Conservation (phyloP, 352 stramenopile genomes). For the Globisporangium paroecandrum region DNA sequence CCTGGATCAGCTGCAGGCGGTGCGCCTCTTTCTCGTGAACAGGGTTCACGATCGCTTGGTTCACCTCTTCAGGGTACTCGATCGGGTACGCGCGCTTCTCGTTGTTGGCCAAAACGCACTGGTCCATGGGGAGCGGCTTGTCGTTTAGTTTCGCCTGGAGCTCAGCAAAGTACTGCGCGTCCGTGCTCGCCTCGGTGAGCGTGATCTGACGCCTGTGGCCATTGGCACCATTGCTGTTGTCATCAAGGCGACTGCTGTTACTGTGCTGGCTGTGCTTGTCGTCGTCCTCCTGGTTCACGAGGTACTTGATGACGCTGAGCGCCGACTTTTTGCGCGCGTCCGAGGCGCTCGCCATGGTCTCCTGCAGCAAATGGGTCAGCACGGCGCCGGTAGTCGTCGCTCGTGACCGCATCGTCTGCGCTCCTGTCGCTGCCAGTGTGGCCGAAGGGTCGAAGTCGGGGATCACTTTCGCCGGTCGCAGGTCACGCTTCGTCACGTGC, state of each 20-base stretch:
- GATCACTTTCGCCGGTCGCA: not conserved
- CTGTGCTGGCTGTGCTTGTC: not conserved
- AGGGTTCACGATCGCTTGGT: too few relatives aligned
- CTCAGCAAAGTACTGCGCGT: slow-evolving; percentile 10
- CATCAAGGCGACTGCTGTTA: too few relatives aligned
- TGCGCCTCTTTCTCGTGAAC: too few relatives aligned
- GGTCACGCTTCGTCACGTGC: slow-evolving; percentile 12
- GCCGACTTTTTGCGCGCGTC: slow-evolving; percentile 19
- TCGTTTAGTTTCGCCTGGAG: slow-evolving; percentile 9
- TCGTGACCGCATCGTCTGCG: not conserved
- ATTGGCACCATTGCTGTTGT: too few relatives aligned
- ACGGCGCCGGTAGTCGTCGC: slow-evolving; percentile 8
- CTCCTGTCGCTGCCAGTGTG: too few relatives aligned
- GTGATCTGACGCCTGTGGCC: not conserved
- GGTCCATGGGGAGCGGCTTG: slow-evolving; percentile 25
- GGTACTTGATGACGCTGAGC: slow-evolving; percentile 34
- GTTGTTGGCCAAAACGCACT: too few relatives aligned
- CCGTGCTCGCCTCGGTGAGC: slow-evolving; percentile 13
- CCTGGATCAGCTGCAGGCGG: too few relatives aligned
- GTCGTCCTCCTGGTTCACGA: slow-evolving; percentile 24
- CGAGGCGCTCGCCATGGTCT: slow-evolving; percentile 23
- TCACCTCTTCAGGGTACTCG: too few relatives aligned
- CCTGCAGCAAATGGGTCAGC: slow-evolving; percentile 23
- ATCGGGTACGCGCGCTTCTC: too few relatives aligned
- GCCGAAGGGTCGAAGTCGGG: too few relatives aligned